phyloP scores from a whole-genome alignment of 23 red algal genomes.

The Gracilariopsis chorda region DNA sequence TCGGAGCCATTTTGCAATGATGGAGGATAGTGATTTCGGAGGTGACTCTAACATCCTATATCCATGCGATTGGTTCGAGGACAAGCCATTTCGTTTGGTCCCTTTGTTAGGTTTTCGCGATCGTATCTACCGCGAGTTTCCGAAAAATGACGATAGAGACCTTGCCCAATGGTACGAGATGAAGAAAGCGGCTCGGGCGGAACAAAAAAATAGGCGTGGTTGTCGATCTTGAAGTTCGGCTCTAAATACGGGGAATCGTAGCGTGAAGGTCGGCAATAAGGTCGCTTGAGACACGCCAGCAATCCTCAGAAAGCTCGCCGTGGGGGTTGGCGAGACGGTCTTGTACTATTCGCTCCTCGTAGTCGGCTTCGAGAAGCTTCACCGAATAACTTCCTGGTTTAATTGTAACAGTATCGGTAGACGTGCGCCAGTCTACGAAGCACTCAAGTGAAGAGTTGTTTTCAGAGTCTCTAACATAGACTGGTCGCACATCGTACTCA shows the following conservation, averaged over 20 bases:
- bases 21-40: background rate
- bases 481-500: background rate
- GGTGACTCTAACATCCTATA: background rate
- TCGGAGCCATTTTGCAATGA: conserved; percentile 23
- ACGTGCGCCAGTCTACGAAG: conserved; percentile 32
- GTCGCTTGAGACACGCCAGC: conserved; percentile 24
- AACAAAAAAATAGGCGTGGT: background rate
- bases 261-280: background rate
- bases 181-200: conserved; percentile 29
- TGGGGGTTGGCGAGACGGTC: conserved; percentile 26
- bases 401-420: background rate
- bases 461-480: background rate
- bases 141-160: conserved; percentile 19
- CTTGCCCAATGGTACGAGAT: conserved; percentile 55
- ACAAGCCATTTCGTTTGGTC: conserved; percentile 26
- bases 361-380: conserved; percentile 1
- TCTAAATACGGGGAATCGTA: background rate
- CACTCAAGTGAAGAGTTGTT: background rate
- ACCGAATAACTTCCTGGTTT: background rate
- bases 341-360: conserved; percentile 21
- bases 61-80: background rate
- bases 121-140: conserved; percentile 31
- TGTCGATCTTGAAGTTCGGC: background rate
- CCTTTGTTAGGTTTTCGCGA: conserved; percentile 14
- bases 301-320: conserved; percentile 28